Evolutionary conservation across 176 grass and related monocot genomes (phyloP).

Genomic region (Aegilops sharonensis): DNA sequence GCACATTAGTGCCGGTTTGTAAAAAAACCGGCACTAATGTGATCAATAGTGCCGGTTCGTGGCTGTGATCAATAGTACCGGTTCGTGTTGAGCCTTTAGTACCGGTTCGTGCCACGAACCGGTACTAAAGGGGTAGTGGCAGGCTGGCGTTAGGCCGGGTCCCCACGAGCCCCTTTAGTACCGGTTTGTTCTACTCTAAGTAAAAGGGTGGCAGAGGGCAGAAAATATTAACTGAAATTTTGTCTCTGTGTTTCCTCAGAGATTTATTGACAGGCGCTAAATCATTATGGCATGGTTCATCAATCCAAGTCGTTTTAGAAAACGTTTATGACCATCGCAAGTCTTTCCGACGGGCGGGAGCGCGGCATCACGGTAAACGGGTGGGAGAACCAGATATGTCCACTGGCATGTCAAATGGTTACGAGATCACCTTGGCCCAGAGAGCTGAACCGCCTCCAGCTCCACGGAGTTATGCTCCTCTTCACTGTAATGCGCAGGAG

Average conservation of each 20-base stretch:
- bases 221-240: not conserved
- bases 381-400: not conserved
- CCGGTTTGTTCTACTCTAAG: not conserved
- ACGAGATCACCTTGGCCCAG: slow-evolving; percentile 64
- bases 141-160: no score
- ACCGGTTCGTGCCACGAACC: no score
- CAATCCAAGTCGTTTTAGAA: not conserved
- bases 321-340: not conserved
- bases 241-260: not conserved
- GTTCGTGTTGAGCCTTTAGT: no score
- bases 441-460: slow-evolving; percentile 65
- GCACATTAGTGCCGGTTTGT: no score
- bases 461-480: slow-evolving; percentile 41
- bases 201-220: not conserved
- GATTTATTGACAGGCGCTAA: not conserved
- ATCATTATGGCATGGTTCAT: not conserved
- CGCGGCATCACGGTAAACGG: not conserved
- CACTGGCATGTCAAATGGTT: not conserved
- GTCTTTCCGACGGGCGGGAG: not conserved
- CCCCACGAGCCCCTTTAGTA: no score
- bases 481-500: slow-evolving; percentile 7
- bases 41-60: no score
- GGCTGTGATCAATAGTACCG: no score
- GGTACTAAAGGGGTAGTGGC: no score
- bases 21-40: no score